phyloP scores from a whole-genome alignment of 2,329 filamentous ascomycete genomes.

The Leptodontidium sp. region DNA sequence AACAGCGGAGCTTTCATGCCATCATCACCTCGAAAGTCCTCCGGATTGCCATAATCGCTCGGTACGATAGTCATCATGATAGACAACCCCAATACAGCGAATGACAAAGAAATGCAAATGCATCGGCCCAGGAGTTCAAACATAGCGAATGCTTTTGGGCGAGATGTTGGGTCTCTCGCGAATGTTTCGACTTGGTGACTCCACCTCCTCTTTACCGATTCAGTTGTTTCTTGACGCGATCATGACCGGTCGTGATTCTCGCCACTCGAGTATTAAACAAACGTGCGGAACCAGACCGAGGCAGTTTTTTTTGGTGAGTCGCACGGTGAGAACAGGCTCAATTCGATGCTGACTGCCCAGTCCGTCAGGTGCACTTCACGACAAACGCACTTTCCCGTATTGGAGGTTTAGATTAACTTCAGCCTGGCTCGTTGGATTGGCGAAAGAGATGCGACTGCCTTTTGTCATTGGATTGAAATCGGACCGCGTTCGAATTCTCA shows the following conservation, averaged over 20 bases:
- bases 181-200: not conserved
- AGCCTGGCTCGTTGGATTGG: not conserved
- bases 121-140: constrained; percentile 14
- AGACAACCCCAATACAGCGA: constrained; percentile 16
- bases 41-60: constrained; percentile 14
- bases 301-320: constrained; percentile 12
- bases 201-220: not conserved
- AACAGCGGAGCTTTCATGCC: constrained; percentile 19
- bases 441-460: not conserved
- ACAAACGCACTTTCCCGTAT: not conserved
- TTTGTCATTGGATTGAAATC: not conserved
- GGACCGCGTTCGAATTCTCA: not conserved
- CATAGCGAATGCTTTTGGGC: constrained; percentile 8
- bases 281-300: not conserved
- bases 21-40: constrained; percentile 2
- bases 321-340: constrained; percentile 3
- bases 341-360: constrained; percentile 8
- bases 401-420: not conserved
- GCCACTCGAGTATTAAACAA: not conserved
- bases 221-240: not conserved
- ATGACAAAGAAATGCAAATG: constrained; percentile 2
- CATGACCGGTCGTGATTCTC: not conserved
- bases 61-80: constrained; percentile 18
- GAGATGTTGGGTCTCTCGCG: not conserved
- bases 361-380: not conserved